Evolutionary conservation across 2,329 filamentous ascomycete species (phyloP), one percentile per base, ranked within the genome.

Genomic region (Claviceps maximensis): DNA sequence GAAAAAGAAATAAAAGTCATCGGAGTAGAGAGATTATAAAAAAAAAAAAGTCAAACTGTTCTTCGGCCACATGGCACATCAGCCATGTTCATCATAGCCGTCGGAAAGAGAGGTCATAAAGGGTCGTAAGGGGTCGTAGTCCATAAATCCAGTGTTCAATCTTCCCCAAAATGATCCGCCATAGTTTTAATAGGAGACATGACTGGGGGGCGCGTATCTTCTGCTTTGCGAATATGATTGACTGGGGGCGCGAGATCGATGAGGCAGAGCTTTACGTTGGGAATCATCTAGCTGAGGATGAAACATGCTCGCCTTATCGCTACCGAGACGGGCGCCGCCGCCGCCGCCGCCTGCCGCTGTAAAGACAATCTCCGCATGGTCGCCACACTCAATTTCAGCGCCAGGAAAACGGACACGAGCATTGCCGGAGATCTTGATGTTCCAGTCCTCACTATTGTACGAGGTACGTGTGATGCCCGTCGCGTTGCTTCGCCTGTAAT

Each of bases 361-460:
- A 57, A 82, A 76, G 57, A 76, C 80, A 58, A 84, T 78, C 59
- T 82, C 79, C 23, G 79, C 78, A 40, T 79, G 79, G 49, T 80
- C 76, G 41, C 63, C 69, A 61, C 77, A 81, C 58, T 78, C 73
- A 59, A 84, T 80, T 62, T 80, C 76, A 10, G 79, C 71, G 29
- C 75, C 74, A 40, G 75, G 75, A 27, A 82, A 71, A 57, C 76
- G 74, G 53, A 84, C 73, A 23, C 75, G 70, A n/a, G 78, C 74
- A 33, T 70, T 71, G 13, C 77, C 78, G 25, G 73, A 76, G 47
- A 84, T 71, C 58, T 78, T 78, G 63, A 84, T 82, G 17, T 78
- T 83, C 53, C 82, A 70, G 56, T 82, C 78, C 40, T 83, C 78
- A 52, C 56, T 72, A 54, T 72, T 75, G 3, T 65, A 66, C 4